Base-by-base conservation (phyloP, 1,139 yeast genomes). In the Yamadazyma epiphylla region DNA sequence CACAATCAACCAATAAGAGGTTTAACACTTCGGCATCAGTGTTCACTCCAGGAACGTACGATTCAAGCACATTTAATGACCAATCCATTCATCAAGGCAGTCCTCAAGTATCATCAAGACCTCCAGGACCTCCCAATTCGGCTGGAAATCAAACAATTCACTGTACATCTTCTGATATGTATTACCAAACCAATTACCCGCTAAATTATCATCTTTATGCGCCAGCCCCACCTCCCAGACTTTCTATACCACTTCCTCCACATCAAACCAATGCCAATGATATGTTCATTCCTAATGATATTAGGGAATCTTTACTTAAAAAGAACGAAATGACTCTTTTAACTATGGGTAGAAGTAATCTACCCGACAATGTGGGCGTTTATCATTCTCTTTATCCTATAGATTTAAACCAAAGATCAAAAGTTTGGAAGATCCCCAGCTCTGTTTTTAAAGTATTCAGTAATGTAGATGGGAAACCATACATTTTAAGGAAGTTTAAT, bases 381-480 rank as follows among this genome's bases (percentile, higher is more conserved):
- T 91, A 88, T 57, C 95, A 87, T 57, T 81, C 94, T 12, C 65
- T 91, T 36, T 91, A 84, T 22, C 96, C 96, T 3, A 67, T 91
- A 31, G 96, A 88, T 52, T 65, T 70, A 32, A 84, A 80, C 30
- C 47, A 62, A 31, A 60, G 57, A 14, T 69, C 74, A 4, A 67
- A 70, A 35, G 67, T 75, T 13, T 84, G 79, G 62, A 83, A 82
- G 1, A 70, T 74, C 35, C 67, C 73, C 3, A 74, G 80, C 31
- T 69, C 83, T 31, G 62, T 83, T 11, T 91, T 81, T 61, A 89
- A 89, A 54, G 95, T 85, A 5, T 75, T 79, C 43, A 83, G 94
- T 5, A 84, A 82, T 50, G 46, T 59, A 12, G 94, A 89, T 53
- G 98, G 97, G 3, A 71, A 70, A 27, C 66, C 86, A 3, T 91